Evolutionary conservation across 176 grass and related monocot species (phyloP), one percentile per base, ranked within the genome.

Genomic region (Cenchrus americanus): DNA sequence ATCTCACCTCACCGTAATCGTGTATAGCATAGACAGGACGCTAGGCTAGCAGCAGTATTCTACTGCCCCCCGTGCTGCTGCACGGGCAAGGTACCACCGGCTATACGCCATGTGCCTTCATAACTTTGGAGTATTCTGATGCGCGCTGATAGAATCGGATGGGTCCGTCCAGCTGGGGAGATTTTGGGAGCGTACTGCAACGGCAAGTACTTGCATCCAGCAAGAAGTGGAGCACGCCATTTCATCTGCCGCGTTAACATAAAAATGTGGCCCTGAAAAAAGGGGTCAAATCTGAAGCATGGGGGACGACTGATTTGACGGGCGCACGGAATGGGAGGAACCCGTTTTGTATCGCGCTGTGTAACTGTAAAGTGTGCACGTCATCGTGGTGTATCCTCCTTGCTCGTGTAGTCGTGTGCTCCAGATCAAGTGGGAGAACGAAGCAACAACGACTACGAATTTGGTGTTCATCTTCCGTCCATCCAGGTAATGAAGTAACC

Each of bases 241-340:
- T 80, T 5, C 65, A 57, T 86, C 22, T 27, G 82, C 47, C 65
- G 71, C 5, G 66, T 9, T 53, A 13, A 10, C 6, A 1, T 5
- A 2, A 42, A 37, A 69, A 71, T 43, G 1, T 22, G 32, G 0
- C 5, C 14, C 47, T 0, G n/a, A 27, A 85, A 67, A 67, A 68
- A n/a, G 5, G 80, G 41, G 78, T 66, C 73, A 69, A 52, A 58
- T 71, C 63, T 71, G 12, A 80, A 85, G 50, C 48, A 53, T 41
- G 64, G 55, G 48, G 66, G 44, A n/a, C 21, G 44, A 77, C 17
- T 49, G 27, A 80, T 76, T 75, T 48, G 77, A 69, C 44, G 34
- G 24, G 42, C 71, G 49, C 78, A 85, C 83, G 47, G 83, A 85
- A 85, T 81, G 76, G 70, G 70, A 81, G 21, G 41, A 66, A 26